Evolutionary conservation across 352 stramenopile species (phyloP), one percentile per base, ranked within the genome.

Genomic region (Pythium inflatum): DNA sequence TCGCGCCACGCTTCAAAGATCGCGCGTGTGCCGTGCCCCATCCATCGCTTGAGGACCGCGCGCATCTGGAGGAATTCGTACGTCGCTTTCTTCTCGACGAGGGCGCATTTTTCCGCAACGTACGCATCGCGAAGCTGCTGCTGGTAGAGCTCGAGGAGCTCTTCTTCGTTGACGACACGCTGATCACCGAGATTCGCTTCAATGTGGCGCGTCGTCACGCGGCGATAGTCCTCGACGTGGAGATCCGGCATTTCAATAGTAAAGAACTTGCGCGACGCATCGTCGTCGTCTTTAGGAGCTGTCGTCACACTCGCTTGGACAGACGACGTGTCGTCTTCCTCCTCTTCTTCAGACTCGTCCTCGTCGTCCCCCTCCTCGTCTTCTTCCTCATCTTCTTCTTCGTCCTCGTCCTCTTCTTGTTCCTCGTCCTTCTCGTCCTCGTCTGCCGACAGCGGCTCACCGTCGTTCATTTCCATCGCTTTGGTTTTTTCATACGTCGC

Each of bases 1-100:
- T 90, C 80, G 6, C 82, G 79, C 84, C 82, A 92, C 18, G 75
- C 79, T 25, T 90, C 79, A 58, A 90, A 90, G 1, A 92, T 62
- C 5, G 77, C 71, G 36, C 79, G 82, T 18, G 77, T 81, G 33
- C 77, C 75, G n/a, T 83, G 64, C 0, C 84, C 78, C 55, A 80
- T 79, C 84, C 84, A 90, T 16, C 78, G 66, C 63, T 79, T 73
- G 28, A 90, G 62, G 62, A 87, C 82, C 0, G 72, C 73, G 24
- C 82, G 82, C 80, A 90, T 88, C 53, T 83, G 80, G 2, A 90
- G 69, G 40, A 88, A 88, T 66, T 90, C 82, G 43, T 70, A 74
- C 8, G 82, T 90, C 20, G 80, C 78, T 38, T 85, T 74, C 49
- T 79, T 66, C 0, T 74, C 70, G 1, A 90, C 70, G 20, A 78